A percentile compares a stretch with the other conserved stretches of the same genome.
phyloP scores from a whole-genome alignment of 345 rosid genomes.

The Alliaria petiolata region DNA sequence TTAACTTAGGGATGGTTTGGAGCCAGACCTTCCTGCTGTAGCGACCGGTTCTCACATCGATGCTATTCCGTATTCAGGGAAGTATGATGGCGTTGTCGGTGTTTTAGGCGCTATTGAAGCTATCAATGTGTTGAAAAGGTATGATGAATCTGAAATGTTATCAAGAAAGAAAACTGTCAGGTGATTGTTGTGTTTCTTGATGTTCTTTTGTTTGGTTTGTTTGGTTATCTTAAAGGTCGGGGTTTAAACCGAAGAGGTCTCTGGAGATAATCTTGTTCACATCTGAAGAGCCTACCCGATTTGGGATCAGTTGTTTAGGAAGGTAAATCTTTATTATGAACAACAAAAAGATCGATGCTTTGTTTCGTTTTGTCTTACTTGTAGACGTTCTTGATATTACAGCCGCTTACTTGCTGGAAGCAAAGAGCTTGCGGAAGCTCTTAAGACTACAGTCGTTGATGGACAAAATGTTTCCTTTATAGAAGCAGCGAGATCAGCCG shows the following conservation, averaged over 20 bases:
- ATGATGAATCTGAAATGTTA: not conserved
- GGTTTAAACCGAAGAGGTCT: conserved; percentile 81
- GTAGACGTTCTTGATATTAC: conserved; percentile 12
- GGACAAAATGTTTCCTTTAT: conserved; percentile 68
- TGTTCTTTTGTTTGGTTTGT: not conserved
- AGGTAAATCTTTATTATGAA: conserved; percentile 41
- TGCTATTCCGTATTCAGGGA: conserved; percentile 97
- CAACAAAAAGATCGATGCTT: not conserved
- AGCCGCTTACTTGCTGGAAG: conserved; percentile 88
- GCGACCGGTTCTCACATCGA: conserved; percentile 96
- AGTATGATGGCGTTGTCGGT: conserved; percentile 95
- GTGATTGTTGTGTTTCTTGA: not conserved
- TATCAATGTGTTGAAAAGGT: conserved; percentile 86
- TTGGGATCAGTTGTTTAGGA: conserved; percentile 94
- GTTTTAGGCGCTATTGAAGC: conserved; percentile 97
- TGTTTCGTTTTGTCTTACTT: not conserved
- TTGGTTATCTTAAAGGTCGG: conserved; percentile 48
- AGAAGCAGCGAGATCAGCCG: conserved; percentile 82
- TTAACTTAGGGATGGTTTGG: conserved; percentile 62
- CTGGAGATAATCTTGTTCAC: conserved; percentile 84
- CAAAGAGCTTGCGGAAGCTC: conserved; percentile 49
- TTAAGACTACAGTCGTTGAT: conserved; percentile 60
- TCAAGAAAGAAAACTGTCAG: not conserved
- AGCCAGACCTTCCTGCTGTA: conserved; percentile 62
- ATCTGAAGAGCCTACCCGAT: conserved; percentile 96